Percentiles rank a stretch among this genome's conserved stretches.
Evolutionary conservation across 805 yeast genomes (phyloP).

Genomic region (Teunomyces atbi): DNA sequence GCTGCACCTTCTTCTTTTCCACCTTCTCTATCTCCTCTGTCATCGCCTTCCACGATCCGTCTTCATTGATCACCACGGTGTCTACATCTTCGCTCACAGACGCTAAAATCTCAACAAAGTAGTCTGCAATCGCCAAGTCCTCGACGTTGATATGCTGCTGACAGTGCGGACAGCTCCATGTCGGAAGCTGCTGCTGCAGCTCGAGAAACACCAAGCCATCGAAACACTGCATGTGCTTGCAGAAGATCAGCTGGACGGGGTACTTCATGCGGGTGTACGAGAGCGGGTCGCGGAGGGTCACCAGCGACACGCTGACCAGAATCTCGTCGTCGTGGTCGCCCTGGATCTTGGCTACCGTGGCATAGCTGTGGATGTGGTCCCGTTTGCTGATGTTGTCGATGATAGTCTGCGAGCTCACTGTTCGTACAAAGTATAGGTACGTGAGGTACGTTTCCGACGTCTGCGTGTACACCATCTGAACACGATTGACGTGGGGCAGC

Average conservation of each 20-base stretch:
- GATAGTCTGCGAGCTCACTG: constrained; percentile 19
- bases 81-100: constrained; percentile 56
- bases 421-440: constrained; percentile 59
- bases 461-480: constrained; percentile 59
- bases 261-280: constrained; percentile 64
- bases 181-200: constrained; percentile 74
- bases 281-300: constrained; percentile 77
- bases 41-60: constrained; percentile 68
- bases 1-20: constrained; percentile 6
- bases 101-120: constrained; percentile 58
- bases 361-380: constrained; percentile 51
- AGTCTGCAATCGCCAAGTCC: constrained; percentile 73
- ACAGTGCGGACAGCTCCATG: constrained; percentile 91
- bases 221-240: constrained; percentile 85
- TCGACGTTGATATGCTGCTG: constrained; percentile 48
- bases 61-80: constrained; percentile 60
- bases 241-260: constrained; percentile 69
- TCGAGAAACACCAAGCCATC: constrained; percentile 74
- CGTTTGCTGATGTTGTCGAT: constrained; percentile 24
- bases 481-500: constrained; percentile 36
- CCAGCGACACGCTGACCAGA: constrained; percentile 58
- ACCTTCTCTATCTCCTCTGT: constrained; percentile 12
- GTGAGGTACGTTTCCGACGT: constrained; percentile 50
- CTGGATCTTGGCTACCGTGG: constrained; percentile 49
- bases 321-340: constrained; percentile 58